Evolutionary conservation across 192 early-diverging fungal genomes (phyloP).

Genomic region (Spizellomyces sp.): DNA sequence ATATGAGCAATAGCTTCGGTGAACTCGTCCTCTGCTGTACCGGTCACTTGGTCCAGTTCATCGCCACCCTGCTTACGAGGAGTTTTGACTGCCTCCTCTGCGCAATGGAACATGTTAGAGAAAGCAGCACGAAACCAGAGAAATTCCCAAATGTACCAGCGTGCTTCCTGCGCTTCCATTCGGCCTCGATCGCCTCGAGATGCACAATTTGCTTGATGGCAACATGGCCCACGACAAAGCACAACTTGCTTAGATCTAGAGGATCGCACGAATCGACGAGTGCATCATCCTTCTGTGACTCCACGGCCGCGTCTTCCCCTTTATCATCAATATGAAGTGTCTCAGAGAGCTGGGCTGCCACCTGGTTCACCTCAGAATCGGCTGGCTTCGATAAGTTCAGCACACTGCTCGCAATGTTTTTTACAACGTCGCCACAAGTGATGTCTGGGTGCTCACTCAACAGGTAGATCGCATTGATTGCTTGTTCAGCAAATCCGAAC

Average conservation of each 20-base stretch:
- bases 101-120: not conserved
- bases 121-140: not conserved
- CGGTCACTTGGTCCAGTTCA: slow-evolving; percentile 91
- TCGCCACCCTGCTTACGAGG: slow-evolving; percentile 48
- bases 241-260: slow-evolving; percentile 80
- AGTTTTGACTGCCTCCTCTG: slow-evolving; percentile 18
- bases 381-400: slow-evolving; percentile 43
- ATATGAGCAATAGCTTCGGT: slow-evolving; percentile 83
- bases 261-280: slow-evolving; percentile 42
- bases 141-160: slow-evolving; percentile 32
- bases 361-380: slow-evolving; percentile 20
- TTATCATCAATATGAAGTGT: slow-evolving; percentile 25
- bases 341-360: slow-evolving; percentile 20
- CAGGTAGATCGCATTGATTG: slow-evolving; percentile 88
- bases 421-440: slow-evolving; percentile 78
- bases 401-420: slow-evolving; percentile 63
- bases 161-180: slow-evolving; percentile 84
- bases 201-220: slow-evolving; percentile 97
- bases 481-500: slow-evolving; percentile 94
- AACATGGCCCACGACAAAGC: slow-evolving; percentile 94
- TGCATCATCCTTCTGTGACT: slow-evolving; percentile 12
- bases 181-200: slow-evolving; percentile 90
- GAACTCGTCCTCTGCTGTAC: slow-evolving; percentile 95
- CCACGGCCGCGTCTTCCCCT: slow-evolving; percentile 8
- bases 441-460: slow-evolving; percentile 90